A percentile compares a stretch with the other conserved stretches of the same genome.
These are phyloP conservation scores for Colletotrichum sp. DNA, from an alignment of 2,329 filamentous ascomycete genomes.

Conservation along the genomic window DNA sequence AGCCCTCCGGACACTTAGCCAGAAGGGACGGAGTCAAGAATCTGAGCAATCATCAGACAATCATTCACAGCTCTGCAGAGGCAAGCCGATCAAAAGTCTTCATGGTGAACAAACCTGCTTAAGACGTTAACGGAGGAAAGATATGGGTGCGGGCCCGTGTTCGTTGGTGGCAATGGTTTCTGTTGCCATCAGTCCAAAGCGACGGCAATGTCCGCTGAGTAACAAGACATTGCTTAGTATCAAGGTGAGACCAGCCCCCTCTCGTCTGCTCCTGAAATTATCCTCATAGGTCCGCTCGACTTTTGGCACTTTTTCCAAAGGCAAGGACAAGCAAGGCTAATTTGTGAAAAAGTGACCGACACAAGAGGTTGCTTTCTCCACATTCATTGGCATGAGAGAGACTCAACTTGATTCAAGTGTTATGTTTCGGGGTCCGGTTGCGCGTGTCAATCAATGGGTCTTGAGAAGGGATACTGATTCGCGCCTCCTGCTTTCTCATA, in stretches of 20 bases:
- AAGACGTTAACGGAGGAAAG: neutral
- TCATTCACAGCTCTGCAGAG: neutral
- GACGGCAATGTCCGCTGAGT: neutral
- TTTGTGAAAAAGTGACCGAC: neutral
- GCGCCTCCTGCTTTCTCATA: neutral
- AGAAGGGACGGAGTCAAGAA: too few species aligned
- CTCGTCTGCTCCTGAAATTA: neutral
- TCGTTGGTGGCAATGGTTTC: neutral
- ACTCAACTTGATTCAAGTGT: neutral
- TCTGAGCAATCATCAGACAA: too few species aligned
- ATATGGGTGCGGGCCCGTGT: neutral
- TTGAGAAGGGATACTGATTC: neutral
- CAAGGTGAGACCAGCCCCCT: neutral
- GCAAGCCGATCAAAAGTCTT: neutral
- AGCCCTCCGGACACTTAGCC: too few species aligned
- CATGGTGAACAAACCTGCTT: neutral
- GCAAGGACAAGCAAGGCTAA: neutral
- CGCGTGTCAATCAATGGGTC: neutral
- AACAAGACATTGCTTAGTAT: too few species aligned
- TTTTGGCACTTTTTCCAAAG: neutral
- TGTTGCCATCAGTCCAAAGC: neutral
- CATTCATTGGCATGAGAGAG: accelerated
- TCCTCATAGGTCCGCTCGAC: accelerated
- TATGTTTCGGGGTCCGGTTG: neutral
- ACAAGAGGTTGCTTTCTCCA: neutral